A percentile compares a stretch with the other conserved stretches of the same genome.
phyloP scores from a whole-genome alignment of 2,329 filamentous ascomycete genomes.

The Mollisiaceae sp. region DNA sequence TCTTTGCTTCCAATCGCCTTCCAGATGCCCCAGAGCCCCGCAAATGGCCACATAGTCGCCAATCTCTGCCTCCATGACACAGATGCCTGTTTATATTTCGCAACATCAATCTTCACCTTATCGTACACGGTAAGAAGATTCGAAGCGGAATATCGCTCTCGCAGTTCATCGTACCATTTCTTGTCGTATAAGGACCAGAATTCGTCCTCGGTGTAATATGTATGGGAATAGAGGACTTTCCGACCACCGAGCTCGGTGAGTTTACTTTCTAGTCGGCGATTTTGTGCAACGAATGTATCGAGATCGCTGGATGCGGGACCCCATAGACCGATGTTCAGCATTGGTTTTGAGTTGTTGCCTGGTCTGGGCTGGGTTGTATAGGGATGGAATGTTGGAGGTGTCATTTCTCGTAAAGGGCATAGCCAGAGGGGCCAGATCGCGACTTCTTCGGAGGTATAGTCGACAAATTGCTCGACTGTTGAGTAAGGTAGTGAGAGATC shows the following conservation, averaged over 20 bases:
- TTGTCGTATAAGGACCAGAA: constrained; percentile 70
- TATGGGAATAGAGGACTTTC: constrained; percentile 88
- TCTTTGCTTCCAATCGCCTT: constrained; percentile 6
- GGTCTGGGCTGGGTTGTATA: constrained; percentile 30
- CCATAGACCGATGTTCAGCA: constrained; percentile 76
- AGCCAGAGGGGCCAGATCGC: constrained; percentile 62
- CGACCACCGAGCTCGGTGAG: constrained; percentile 72
- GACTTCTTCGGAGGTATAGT: constrained; percentile 52
- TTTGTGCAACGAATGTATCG: constrained; percentile 66
- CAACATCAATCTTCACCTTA: constrained; percentile 65
- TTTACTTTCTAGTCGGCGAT: constrained; percentile 73
- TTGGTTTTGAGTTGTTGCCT: constrained; percentile 45
- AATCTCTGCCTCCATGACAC: neutral
- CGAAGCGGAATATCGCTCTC: constrained; percentile 65
- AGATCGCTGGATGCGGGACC: constrained; percentile 71
- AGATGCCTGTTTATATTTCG: constrained; percentile 38
- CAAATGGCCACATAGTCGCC: constrained; percentile 7
- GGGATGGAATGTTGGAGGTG: constrained; percentile 39
- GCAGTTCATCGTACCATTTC: constrained; percentile 64
- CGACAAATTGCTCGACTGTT: constrained; percentile 55
- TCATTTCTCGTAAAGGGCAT: constrained; percentile 53
- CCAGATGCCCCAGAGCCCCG: neutral
- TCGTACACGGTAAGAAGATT: constrained; percentile 70
- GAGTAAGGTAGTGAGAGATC: constrained; percentile 63
- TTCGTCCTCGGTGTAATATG: constrained; percentile 75